Evolutionary conservation across 345 rosid genomes (phyloP).

Genomic region (Nasturtium officinale): DNA sequence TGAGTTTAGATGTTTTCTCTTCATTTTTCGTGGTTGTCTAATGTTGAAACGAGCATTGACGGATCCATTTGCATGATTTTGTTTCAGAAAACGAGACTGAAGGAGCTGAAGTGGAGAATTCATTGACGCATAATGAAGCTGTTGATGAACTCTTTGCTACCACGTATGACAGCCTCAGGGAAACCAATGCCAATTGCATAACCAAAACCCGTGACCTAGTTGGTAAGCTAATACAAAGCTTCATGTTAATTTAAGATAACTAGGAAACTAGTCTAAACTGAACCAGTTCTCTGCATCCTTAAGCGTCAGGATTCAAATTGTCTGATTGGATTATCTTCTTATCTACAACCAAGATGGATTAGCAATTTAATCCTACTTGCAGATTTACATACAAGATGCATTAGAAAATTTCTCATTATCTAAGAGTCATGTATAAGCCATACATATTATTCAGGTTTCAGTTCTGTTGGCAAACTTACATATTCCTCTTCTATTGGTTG

Average conservation of each 20-base stretch:
- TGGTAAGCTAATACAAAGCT: constrained; percentile 57
- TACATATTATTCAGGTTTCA: background rate
- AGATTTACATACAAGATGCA: constrained; percentile 8
- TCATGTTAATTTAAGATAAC: constrained; percentile 16
- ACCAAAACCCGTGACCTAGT: constrained; percentile 62
- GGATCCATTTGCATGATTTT: background rate
- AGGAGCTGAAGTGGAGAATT: constrained; percentile 54
- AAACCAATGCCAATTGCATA: constrained; percentile 59
- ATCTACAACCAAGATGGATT: background rate
- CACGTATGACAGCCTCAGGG: constrained; percentile 71
- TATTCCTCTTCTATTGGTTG: background rate
- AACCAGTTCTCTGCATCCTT: background rate
- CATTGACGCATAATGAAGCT: constrained; percentile 61
- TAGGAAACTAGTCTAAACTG: background rate
- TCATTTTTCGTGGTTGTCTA: constrained; percentile 12
- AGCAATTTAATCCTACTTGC: background rate
- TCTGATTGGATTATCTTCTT: background rate
- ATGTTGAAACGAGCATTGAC: constrained; percentile 18
- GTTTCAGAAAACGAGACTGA: constrained; percentile 48
- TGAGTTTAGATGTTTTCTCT: constrained; percentile 32
- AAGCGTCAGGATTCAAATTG: background rate
- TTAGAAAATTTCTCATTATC: background rate
- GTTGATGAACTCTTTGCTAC: constrained; percentile 81
- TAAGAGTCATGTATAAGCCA: background rate
- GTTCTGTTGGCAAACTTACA: background rate